A percentile compares a stretch with the other conserved stretches of the same genome.
phyloP scores from a whole-genome alignment of 1,284 basidiomycete genomes.

The Trametes sp. region DNA sequence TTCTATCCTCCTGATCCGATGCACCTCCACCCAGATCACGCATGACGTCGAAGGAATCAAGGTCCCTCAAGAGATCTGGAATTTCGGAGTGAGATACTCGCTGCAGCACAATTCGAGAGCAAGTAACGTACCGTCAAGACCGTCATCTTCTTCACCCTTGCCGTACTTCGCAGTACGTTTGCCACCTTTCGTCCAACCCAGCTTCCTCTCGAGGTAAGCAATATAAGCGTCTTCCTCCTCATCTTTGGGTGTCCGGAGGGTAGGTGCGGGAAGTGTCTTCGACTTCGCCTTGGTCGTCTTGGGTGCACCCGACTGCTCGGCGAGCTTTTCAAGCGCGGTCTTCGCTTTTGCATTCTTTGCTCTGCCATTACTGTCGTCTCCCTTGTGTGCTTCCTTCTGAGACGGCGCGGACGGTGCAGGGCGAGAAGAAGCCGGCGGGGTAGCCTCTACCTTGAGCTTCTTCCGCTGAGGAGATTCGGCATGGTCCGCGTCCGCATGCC shows the following conservation, averaged over 20 bases:
- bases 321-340: conserved; percentile 47
- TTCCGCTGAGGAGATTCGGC: conserved; percentile 53
- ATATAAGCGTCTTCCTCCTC: conserved; percentile 44
- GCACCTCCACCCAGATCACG: not conserved
- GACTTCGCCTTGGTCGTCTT: conserved; percentile 15
- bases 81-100: not conserved
- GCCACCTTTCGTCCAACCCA: conserved; percentile 40
- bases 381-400: not conserved
- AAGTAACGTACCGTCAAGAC: conserved; percentile 38
- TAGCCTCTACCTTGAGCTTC: conserved; percentile 44
- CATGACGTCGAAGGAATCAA: conserved; percentile 34
- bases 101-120: not conserved
- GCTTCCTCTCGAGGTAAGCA: conserved; percentile 41
- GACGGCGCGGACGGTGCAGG: not conserved
- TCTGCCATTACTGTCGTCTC: not conserved
- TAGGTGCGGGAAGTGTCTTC: conserved; percentile 9
- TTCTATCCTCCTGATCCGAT: conserved; percentile 19
- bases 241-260: conserved; percentile 33
- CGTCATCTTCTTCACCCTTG: conserved; percentile 39
- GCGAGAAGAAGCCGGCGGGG: conserved; percentile 8
- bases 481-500: conserved; percentile 49
- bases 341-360: conserved; percentile 17
- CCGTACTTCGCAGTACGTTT: conserved; percentile 38
- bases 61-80: conserved; percentile 38
- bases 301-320: conserved; percentile 26